A percentile compares a stretch with the other conserved stretches of the same genome.
Conservation (phyloP, 495 filamentous ascomycete species). For the Aspergillus bridgeri region DNA sequence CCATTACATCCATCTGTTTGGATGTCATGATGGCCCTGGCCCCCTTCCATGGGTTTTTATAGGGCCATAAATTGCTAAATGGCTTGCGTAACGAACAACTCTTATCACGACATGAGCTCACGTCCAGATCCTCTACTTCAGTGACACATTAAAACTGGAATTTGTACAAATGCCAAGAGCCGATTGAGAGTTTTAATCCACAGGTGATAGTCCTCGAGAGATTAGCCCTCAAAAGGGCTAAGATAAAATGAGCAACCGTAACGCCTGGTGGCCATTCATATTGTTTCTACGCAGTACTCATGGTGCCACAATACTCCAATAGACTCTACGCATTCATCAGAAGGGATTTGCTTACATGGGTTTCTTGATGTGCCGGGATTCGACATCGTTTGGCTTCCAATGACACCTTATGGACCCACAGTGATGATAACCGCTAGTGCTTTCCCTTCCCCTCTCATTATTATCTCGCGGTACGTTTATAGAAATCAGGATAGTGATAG, state of each 20-base stretch:
- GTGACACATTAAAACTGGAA: neutral
- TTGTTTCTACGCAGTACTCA: too few species aligned
- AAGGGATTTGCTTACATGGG: too few species aligned
- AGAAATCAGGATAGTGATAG: too few species aligned
- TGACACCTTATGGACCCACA: neutral
- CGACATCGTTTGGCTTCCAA: neutral
- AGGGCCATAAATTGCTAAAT: neutral
- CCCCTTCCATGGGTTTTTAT: neutral
- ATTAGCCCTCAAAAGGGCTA: too few species aligned
- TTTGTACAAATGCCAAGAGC: neutral
- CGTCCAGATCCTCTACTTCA: neutral
- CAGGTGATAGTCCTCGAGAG: too few species aligned
- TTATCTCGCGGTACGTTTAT: too few species aligned
- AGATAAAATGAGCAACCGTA: too few species aligned
- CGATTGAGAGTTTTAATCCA: too few species aligned
- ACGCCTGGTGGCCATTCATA: too few species aligned
- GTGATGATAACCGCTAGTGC: neutral
- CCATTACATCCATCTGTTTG: neutral
- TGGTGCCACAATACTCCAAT: too few species aligned
- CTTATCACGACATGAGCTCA: neutral
- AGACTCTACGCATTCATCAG: too few species aligned
- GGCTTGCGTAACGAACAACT: neutral
- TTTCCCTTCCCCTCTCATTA: too few species aligned
- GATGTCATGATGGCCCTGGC: neutral
- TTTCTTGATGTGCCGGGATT: neutral